Evolutionary conservation across 768 basidiomycete species (phyloP).

Genomic region (Tephrocybe sp.): DNA sequence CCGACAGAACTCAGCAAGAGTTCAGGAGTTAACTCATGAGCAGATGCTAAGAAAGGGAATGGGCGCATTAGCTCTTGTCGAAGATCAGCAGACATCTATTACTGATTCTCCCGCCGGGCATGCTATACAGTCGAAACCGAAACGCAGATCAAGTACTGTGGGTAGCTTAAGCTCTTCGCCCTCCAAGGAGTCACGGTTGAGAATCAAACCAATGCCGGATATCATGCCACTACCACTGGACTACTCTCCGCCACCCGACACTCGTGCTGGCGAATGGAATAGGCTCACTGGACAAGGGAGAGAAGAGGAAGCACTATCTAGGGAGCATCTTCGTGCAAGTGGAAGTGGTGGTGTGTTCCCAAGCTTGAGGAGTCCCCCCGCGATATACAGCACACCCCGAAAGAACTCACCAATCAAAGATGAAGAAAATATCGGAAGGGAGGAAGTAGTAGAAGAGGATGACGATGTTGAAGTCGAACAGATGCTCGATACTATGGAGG

Average conservation of each 20-base stretch:
- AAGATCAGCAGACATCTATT: neutral
- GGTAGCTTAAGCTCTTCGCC: slow-evolving; percentile 2
- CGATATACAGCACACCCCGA: neutral
- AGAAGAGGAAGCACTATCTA: slow-evolving; percentile 30
- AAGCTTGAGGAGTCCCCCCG: neutral
- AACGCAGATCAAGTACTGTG: neutral
- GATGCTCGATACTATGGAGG: neutral
- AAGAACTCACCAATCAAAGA: neutral
- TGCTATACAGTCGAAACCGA: neutral
- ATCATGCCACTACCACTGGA: slow-evolving; percentile 19
- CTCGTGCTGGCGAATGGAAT: slow-evolving; percentile 30
- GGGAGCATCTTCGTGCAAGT: slow-evolving; percentile 33
- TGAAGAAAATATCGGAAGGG: neutral
- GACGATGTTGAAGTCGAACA: neutral
- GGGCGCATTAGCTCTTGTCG: slow-evolving; percentile 2
- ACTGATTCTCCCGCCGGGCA: neutral
- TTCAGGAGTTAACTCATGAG: slow-evolving; percentile 25
- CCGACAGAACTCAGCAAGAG: slow-evolving; percentile 24
- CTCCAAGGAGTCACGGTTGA: slow-evolving; percentile 13
- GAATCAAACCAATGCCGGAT: slow-evolving; percentile 20
- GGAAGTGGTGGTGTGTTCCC: slow-evolving; percentile 16
- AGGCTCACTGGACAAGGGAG: slow-evolving; percentile 34
- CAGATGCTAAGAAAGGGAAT: slow-evolving; percentile 15
- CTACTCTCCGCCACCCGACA: slow-evolving; percentile 25
- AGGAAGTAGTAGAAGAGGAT: slow-evolving; percentile 2